Evolutionary conservation across 192 early-diverging fungal genomes (phyloP).

Genomic region (Podila horticola): DNA sequence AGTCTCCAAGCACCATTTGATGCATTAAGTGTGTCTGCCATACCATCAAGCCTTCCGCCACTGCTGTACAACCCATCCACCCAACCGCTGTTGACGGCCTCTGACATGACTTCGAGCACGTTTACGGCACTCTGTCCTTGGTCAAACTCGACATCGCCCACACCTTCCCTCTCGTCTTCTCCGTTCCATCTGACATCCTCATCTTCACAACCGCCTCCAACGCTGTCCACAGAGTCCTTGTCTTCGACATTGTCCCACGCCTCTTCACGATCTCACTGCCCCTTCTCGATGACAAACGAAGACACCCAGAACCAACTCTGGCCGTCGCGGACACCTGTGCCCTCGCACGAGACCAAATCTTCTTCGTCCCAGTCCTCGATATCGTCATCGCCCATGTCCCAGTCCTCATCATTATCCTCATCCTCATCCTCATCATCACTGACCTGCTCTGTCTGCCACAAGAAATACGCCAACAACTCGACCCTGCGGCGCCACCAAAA

Average conservation of each 20-base stretch:
- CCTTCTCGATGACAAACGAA: too few species aligned
- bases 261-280: too few species aligned
- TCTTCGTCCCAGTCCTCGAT: background rate
- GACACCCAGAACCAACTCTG: too few species aligned
- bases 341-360: background rate
- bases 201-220: background rate
- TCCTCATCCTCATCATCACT: background rate
- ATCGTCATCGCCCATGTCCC: background rate
- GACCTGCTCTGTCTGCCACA: slow-evolving; percentile 28
- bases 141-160: background rate
- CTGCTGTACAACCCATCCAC: background rate
- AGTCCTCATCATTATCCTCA: background rate
- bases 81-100: background rate
- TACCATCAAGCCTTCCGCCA: background rate
- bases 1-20: background rate
- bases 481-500: slow-evolving; percentile 31
- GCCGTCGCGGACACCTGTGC: background rate
- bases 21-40: background rate
- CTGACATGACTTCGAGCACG: background rate
- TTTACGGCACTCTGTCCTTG: background rate
- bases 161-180: background rate
- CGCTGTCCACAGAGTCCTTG: background rate
- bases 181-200: background rate
- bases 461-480: slow-evolving; percentile 44
- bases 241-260: background rate